Percentiles rank a stretch among this genome's conserved stretches.
phyloP scores from a whole-genome alignment of 768 basidiomycete species.

The Obba rivulosa region DNA sequence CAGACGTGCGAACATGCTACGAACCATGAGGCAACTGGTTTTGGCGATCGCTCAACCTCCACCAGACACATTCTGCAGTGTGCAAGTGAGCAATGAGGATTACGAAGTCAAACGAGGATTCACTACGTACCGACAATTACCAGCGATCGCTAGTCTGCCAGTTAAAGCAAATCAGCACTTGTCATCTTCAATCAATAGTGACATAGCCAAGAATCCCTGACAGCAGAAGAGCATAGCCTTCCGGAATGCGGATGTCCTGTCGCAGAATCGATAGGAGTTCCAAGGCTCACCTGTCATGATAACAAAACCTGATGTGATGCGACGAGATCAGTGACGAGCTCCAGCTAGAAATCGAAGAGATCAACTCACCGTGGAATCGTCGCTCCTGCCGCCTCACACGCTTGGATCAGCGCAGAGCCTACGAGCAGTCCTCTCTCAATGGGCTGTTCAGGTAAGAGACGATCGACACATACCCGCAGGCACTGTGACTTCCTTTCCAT shows the following conservation, averaged over 20 bases:
- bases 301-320: conserved; percentile 55
- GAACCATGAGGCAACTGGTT: conserved; percentile 91
- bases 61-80: conserved; percentile 91
- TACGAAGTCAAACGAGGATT: conserved; percentile 2
- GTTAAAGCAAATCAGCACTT: not conserved
- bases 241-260: not conserved
- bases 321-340: conserved; percentile 5
- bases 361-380: conserved; percentile 65
- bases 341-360: not conserved
- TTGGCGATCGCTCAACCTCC: conserved; percentile 93
- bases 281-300: conserved; percentile 68
- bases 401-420: conserved; percentile 96
- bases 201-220: not conserved
- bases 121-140: conserved; percentile 82
- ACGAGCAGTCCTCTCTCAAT: conserved; percentile 7
- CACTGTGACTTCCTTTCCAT: conserved; percentile 96
- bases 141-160: conserved; percentile 85
- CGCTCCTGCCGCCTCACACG: conserved; percentile 86
- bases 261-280: not conserved
- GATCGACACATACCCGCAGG: conserved; percentile 72
- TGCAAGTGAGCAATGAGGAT: conserved; percentile 5
- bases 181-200: conserved; percentile 9
- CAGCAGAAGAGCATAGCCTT: not conserved
- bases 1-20: conserved; percentile 12
- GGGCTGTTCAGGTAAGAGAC: not conserved